Evolutionary conservation across 148 eudicot species (phyloP), one percentile per base, ranked within the genome.

Genomic region (Salicornia ramosissima): DNA sequence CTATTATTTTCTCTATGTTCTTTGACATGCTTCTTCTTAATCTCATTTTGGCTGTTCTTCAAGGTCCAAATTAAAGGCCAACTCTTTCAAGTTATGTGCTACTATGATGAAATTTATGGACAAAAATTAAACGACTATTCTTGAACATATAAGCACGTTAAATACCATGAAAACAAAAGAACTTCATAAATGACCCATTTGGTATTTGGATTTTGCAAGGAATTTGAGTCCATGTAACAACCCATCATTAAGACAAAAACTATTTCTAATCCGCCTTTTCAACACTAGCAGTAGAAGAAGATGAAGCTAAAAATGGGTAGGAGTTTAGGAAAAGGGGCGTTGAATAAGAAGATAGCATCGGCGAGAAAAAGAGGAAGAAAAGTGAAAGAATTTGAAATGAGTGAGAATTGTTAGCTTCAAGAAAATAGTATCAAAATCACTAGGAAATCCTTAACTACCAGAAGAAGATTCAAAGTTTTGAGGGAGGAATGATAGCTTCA

Each of bases 241-340:
- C 21, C 51, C 39, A 63, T 28, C 47, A 24, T 7, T 18, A 14
- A 51, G 26, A 36, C 49, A 61, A 53, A 10, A 7, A 50, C 31
- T 25, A 13, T 5, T n/a, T 42, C 65, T 83, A 76, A 55, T 93
- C 98, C 21, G 58, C 96, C 39, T 55, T 63, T 10, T 83, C 84
- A 19, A 69, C 65, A 24, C 78, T 76, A 24, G 83, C 29, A 2
- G 91, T 50, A 16, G 86, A 39, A 2, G 91, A 78, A 8, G 84
- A 26, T 1, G 85, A 69, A 46, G 77, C 78, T 10, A 77, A 29
- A 81, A 56, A 21, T 49, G 77, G 26, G 80, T 65, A 0, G 69
- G 70, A 52, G 36, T 30, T 34, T 33, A 34, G 14, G 59, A 28
- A 56, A 57, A 70, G 5, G 79, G 67, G 53, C 54, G 71, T 57